Conservation (phyloP, 768 basidiomycete genomes). For the Saitozyma sp. region DNA sequence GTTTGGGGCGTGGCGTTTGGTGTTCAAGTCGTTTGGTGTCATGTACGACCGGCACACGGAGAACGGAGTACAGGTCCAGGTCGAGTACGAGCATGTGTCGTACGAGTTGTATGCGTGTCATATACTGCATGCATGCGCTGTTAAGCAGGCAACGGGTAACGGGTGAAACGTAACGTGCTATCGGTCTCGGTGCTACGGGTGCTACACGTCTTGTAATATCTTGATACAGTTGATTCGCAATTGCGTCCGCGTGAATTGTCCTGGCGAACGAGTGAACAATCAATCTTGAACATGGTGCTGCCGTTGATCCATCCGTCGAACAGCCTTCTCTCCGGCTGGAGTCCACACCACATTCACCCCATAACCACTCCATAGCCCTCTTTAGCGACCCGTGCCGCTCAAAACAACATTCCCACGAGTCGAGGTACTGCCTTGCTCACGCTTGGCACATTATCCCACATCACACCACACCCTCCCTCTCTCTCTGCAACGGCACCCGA, state of each 20-base stretch:
- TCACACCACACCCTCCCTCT: slow-evolving; percentile 17
- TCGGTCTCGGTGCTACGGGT: too few relatives aligned
- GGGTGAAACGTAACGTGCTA: too few relatives aligned
- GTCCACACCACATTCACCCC: neutral
- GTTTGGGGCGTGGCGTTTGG: too few relatives aligned
- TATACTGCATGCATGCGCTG: too few relatives aligned
- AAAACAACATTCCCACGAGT: neutral
- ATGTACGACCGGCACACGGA: too few relatives aligned
- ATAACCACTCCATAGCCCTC: neutral
- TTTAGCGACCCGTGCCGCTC: neutral
- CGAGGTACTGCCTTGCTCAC: neutral
- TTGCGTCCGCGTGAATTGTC: neutral
- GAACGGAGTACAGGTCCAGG: too few relatives aligned
- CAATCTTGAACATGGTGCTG: neutral
- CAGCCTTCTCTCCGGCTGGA: neutral
- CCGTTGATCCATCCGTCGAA: neutral
- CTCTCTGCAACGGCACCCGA: slow-evolving; percentile 47
- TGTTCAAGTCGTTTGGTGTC: too few relatives aligned
- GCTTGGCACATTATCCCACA: neutral
- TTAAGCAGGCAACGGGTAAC: too few relatives aligned
- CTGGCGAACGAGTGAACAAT: neutral
- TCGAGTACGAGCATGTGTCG: too few relatives aligned
- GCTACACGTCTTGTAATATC: too few relatives aligned
- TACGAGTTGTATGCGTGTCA: too few relatives aligned
- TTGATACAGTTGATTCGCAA: too few relatives aligned